Base-by-base conservation (phyloP, 805 yeast genomes). In the Zygotorulaspora chibaensis region DNA sequence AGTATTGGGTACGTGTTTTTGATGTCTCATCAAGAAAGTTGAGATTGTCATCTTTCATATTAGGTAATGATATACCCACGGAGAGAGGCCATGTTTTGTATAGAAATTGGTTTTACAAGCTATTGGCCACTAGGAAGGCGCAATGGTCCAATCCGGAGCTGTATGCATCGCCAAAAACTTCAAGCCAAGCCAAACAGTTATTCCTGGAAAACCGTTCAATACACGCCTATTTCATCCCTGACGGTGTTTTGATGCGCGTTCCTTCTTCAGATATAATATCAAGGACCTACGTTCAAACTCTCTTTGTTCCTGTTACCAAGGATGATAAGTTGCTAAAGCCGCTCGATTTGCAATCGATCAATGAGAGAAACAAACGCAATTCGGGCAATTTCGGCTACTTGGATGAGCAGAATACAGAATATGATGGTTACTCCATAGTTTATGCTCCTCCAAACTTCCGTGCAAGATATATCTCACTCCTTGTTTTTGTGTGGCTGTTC, bases 391-490 rank as follows among this genome's bases (percentile, higher is more conserved):
- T 69, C 35, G 72, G 70, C 12, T 69, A 68, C 13, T 57, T 69
- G n/a, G 74, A 70, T 33, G 72, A 67, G 16, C 72, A 69, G 42
- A 68, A 68, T 11, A 62, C 70, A 0, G 67, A 66, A 20, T 67
- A 70, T 23, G 68, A 71, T 46, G 63, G 66, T 1, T 88, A 90
- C 63, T 73, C 78, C 2, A 77, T 90, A 25, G 96, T 90, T 2
- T 95, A 90, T 66, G 73, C 87, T 37, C 98, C 99, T 3, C 95
- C 96, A 1, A 54, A 74, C 40, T 87, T 91, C 63, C 74, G 80
- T 42, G 27, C 58, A 2, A 73, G 96, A 47, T 73, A 88, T 29
- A 68, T 75, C 17, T 23, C 47, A 0, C 51, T 71, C 26, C 54
- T 78, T 26, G 55, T 59, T 1, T 60, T 68, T 51, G 57, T 76